Percentiles rank a stretch among this genome's conserved stretches.
phyloP scores from a whole-genome alignment of 2,329 filamentous ascomycete genomes.

The Fusarium heterosporum region DNA sequence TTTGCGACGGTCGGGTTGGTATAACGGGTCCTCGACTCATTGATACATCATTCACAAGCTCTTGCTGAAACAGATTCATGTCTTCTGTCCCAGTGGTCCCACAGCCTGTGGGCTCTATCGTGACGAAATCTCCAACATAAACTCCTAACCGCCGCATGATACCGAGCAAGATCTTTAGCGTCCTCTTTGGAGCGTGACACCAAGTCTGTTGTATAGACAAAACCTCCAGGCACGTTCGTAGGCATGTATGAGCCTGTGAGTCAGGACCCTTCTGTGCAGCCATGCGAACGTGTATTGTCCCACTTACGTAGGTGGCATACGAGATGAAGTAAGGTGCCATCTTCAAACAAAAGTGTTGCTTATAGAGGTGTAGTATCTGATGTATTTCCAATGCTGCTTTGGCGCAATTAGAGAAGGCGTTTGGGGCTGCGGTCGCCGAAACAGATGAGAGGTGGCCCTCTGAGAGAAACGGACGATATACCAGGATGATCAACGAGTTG shows the following conservation, averaged over 20 bases:
- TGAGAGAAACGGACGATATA: conserved; percentile 64
- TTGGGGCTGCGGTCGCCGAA: conserved; percentile 51
- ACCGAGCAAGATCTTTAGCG: conserved; percentile 22
- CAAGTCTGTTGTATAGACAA: conserved; percentile 59
- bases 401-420: conserved; percentile 58
- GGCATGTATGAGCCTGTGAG: conserved; percentile 54
- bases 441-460: conserved; percentile 59
- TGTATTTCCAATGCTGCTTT: conserved; percentile 58
- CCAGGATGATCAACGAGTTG: conserved; percentile 61
- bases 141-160: conserved; percentile 16
- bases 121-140: neutral
- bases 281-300: conserved; percentile 63
- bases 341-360: conserved; percentile 56
- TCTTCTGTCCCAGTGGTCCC: neutral
- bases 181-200: conserved; percentile 23
- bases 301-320: conserved; percentile 65
- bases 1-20: neutral
- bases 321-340: conserved; percentile 63
- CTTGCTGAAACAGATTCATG: fast-evolving
- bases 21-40: fast-evolving
- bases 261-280: conserved; percentile 56
- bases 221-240: conserved; percentile 58
- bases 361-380: conserved; percentile 56
- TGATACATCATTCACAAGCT: fast-evolving
- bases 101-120: neutral